Evolutionary conservation across 2,329 filamentous ascomycete genomes (phyloP).

Genomic region (Pyricularia pennisetigena): DNA sequence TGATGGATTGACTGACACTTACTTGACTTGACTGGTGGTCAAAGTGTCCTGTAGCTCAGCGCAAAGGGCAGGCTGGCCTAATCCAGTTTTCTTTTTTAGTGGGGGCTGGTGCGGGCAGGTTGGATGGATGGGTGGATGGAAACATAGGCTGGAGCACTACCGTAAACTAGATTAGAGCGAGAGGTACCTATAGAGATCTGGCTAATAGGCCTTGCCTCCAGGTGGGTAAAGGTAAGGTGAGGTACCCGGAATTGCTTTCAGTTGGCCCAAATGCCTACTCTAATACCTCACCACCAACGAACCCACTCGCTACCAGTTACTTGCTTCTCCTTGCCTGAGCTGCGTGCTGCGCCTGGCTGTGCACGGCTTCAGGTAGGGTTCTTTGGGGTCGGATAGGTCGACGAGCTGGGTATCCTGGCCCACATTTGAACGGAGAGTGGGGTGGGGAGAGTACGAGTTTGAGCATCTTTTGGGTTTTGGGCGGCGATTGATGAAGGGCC

Average conservation of each 20-base stretch:
- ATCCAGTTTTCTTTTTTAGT: constrained; percentile 1
- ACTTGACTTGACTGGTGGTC: not conserved
- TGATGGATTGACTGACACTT: not conserved
- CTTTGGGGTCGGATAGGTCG: not conserved
- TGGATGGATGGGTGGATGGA: not conserved
- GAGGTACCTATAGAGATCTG: not conserved
- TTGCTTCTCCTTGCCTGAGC: not conserved
- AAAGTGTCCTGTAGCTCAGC: not conserved
- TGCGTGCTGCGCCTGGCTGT: not conserved
- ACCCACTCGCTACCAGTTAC: not conserved
- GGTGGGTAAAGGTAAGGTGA: not conserved
- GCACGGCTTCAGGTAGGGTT: not conserved
- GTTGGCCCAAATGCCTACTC: not conserved
- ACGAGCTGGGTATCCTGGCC: not conserved
- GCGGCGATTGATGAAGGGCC: constrained; percentile 1
- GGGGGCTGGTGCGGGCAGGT: not conserved
- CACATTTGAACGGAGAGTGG: not conserved
- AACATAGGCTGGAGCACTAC: not conserved
- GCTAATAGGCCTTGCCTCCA: not conserved
- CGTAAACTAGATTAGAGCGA: not conserved
- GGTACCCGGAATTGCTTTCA: not conserved
- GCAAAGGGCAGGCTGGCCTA: not conserved
- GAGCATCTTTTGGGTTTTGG: constrained; percentile 1
- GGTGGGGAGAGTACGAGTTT: not conserved
- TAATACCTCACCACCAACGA: not conserved